A percentile compares a stretch with the other conserved stretches of the same genome.
Conservation (phyloP, 2,329 filamentous ascomycete genomes). For the Colletotrichum eremochloae region DNA sequence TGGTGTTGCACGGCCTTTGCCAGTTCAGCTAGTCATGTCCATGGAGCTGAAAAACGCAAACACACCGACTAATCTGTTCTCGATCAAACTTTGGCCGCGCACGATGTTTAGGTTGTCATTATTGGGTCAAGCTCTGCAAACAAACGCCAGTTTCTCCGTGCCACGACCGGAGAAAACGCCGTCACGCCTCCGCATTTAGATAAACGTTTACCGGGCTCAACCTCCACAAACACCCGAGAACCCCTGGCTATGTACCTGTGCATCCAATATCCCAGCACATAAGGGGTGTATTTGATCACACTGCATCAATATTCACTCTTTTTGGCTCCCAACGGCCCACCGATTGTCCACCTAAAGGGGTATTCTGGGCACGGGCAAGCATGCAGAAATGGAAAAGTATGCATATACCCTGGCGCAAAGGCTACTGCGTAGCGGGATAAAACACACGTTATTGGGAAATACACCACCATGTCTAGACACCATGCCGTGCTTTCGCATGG, state of each 20-base stretch:
- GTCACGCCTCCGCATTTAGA: slow-evolving; percentile 25
- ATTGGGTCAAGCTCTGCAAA: slow-evolving; percentile 64
- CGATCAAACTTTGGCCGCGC: not conserved
- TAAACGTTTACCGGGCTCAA: not conserved
- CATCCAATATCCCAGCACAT: slow-evolving; percentile 20
- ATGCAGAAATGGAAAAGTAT: not conserved
- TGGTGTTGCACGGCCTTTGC: not conserved
- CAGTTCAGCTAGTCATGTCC: slow-evolving; percentile 15
- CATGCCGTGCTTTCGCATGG: not conserved
- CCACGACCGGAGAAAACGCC: not conserved
- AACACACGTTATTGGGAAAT: not conserved
- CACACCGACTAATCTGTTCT: not conserved
- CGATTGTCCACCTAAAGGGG: not conserved
- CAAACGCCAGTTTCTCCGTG: slow-evolving; percentile 14
- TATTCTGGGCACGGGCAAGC: not conserved
- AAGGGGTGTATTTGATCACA: slow-evolving; percentile 5
- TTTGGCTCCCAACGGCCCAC: slow-evolving; percentile 6
- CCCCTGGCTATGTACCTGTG: not conserved
- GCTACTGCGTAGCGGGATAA: not conserved
- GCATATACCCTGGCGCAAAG: not conserved
- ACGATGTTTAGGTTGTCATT: slow-evolving; percentile 49
- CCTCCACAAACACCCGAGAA: slow-evolving; percentile 29
- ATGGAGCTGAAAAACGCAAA: slow-evolving; percentile 2
- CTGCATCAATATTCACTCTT: slow-evolving; percentile 3
- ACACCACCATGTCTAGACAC: not conserved